phyloP scores from a whole-genome alignment of 2,329 filamentous ascomycete genomes.

The Aspergillus fructus region DNA sequence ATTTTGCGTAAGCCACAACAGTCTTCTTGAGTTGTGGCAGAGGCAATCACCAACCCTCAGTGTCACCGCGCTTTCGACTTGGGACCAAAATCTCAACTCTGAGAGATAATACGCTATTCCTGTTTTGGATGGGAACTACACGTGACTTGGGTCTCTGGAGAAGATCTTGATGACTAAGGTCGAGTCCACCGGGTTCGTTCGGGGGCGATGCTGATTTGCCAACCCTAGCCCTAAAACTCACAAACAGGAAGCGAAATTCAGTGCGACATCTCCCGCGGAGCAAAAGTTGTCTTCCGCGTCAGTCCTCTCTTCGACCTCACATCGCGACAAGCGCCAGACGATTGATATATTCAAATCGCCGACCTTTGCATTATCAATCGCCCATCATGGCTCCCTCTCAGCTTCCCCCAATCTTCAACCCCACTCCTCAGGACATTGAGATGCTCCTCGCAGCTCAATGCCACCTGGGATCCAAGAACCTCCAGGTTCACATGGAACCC shows the following conservation, averaged over 20 bases:
- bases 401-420: slow-evolving; percentile 93
- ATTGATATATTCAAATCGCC: slow-evolving; percentile 44
- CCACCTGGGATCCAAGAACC: slow-evolving; percentile 98
- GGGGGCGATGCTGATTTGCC: slow-evolving; percentile 11
- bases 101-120: slow-evolving; percentile 30
- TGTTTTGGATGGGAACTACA: neutral
- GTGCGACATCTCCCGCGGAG: slow-evolving; percentile 25
- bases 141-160: slow-evolving; percentile 15
- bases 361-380: slow-evolving; percentile 47
- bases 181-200: neutral
- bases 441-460: slow-evolving; percentile 96
- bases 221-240: slow-evolving; percentile 42
- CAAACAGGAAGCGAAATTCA: slow-evolving; percentile 41
- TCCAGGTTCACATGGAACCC: slow-evolving; percentile 99
- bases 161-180: neutral
- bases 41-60: neutral
- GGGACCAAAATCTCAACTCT: slow-evolving; percentile 26
- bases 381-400: slow-evolving; percentile 92
- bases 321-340: slow-evolving; percentile 46
- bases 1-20: slow-evolving; percentile 48
- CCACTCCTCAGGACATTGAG: slow-evolving; percentile 98
- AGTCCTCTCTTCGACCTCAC: slow-evolving; percentile 33
- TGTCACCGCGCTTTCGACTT: neutral
- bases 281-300: slow-evolving; percentile 30
- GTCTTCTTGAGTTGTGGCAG: neutral